Evolutionary conservation across 1,139 yeast genomes (phyloP).

Genomic region (Debaryomycetaceae sp.): DNA sequence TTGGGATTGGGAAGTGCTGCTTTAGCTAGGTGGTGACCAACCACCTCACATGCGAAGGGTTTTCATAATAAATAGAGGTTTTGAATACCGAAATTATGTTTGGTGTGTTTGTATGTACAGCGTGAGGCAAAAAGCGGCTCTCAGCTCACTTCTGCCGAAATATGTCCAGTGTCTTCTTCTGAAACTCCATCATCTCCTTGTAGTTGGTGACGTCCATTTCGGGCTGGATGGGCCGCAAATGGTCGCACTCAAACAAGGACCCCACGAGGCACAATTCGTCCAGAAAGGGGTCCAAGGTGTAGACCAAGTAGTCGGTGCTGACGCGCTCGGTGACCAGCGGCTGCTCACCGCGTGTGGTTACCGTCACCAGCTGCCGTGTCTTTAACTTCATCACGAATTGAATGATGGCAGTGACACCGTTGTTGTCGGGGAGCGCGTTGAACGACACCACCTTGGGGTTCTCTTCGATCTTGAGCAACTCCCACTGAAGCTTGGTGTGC

Average conservation of each 20-base stretch:
- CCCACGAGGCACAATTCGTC: conserved; percentile 71
- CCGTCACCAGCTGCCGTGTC: conserved; percentile 65
- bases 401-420: conserved; percentile 62
- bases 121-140: not conserved
- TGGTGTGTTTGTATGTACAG: not conserved
- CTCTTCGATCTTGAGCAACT: conserved; percentile 60
- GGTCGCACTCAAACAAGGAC: conserved; percentile 68
- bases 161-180: conserved; percentile 23
- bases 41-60: not conserved
- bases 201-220: conserved; percentile 23
- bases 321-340: conserved; percentile 44
- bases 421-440: conserved; percentile 56
- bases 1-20: not conserved
- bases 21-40: not conserved
- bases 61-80: not conserved
- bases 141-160: conserved; percentile 17
- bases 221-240: conserved; percentile 31
- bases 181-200: conserved; percentile 23
- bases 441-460: conserved; percentile 71
- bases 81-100: too few relatives aligned
- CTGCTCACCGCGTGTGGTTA: conserved; percentile 36
- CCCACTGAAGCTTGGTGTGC: conserved; percentile 66
- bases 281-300: conserved; percentile 68
- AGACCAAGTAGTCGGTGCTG: conserved; percentile 72
- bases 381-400: conserved; percentile 76